Evolutionary conservation across 805 yeast genomes (phyloP).

Genomic region (Hanseniaspora jakobsenii): DNA sequence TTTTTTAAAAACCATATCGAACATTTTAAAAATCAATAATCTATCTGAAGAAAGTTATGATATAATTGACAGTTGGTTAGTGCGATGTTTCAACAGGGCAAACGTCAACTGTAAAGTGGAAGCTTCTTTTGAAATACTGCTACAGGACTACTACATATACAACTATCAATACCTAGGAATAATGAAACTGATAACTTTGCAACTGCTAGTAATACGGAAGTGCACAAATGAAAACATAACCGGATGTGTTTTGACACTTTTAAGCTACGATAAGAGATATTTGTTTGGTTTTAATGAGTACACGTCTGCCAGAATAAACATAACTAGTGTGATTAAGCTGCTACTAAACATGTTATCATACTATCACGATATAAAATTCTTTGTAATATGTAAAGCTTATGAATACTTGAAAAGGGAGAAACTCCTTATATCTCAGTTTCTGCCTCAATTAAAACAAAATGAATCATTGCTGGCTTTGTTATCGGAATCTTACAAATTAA

Average conservation of each 20-base stretch:
- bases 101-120: background rate
- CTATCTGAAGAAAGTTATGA: background rate
- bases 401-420: background rate
- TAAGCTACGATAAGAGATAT: slow-evolving; percentile 5
- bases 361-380: slow-evolving; percentile 1
- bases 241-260: background rate
- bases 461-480: background rate
- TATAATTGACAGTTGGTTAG: slow-evolving; percentile 1
- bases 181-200: slow-evolving; percentile 5
- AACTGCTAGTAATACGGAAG: background rate
- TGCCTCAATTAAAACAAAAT: background rate
- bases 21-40: background rate
- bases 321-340: slow-evolving; percentile 7
- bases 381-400: slow-evolving; percentile 2
- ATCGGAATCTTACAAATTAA: background rate
- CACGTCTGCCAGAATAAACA: background rate
- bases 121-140: slow-evolving; percentile 2
- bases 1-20: background rate
- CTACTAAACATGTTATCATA: slow-evolving; percentile 1
- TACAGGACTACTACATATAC: slow-evolving; percentile 3
- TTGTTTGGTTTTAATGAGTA: slow-evolving; percentile 6
- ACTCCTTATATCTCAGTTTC: background rate
- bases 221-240: slow-evolving; percentile 1
- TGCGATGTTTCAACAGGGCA: background rate
- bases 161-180: slow-evolving; percentile 1